A percentile compares a stretch with the other conserved stretches of the same genome.
These are phyloP conservation scores for Mycena sanguinolenta DNA, from an alignment of 768 basidiomycete species.

Conservation along the genomic window DNA sequence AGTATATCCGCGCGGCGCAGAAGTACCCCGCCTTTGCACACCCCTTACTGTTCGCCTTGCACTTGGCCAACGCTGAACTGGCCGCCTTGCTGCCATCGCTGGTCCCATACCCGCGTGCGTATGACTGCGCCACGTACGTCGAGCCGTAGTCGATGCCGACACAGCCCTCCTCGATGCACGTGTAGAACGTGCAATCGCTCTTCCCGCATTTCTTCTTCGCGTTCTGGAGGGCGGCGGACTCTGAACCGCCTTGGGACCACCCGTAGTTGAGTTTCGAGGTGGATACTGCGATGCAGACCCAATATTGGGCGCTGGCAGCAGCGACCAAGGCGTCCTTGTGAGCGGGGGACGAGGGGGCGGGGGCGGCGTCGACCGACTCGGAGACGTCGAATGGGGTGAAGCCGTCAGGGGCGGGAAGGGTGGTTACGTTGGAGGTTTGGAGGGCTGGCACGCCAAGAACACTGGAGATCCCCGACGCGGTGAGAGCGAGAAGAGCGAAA, in stretches of 20 bases:
- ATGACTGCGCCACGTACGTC: constrained; percentile 20
- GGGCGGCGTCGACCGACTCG: constrained; percentile 18
- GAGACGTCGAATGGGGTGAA: constrained; percentile 21
- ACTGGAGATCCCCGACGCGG: constrained; percentile 17
- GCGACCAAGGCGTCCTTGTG: constrained; percentile 16
- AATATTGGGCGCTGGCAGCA: constrained; percentile 28
- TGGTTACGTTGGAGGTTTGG: constrained; percentile 19
- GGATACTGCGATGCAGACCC: constrained; percentile 30
- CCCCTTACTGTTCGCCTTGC: constrained; percentile 19
- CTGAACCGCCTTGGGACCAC: constrained; percentile 29
- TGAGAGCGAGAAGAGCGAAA: constrained; percentile 10
- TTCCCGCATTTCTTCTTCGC: constrained; percentile 30
- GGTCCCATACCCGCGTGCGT: constrained; percentile 27
- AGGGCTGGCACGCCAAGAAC: constrained; percentile 20
- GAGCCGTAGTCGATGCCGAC: constrained; percentile 30
- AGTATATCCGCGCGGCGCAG: constrained; percentile 17
- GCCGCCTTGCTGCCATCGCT: constrained; percentile 29
- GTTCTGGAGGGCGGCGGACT: constrained; percentile 22
- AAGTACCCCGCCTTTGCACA: constrained; percentile 28
- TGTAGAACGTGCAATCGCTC: constrained; percentile 28
- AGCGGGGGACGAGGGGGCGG: constrained; percentile 7
- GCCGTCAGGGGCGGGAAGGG: constrained; percentile 15
- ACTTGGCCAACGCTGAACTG: constrained; percentile 19
- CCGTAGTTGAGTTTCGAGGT: constrained; percentile 23
- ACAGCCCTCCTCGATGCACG: constrained; percentile 30